Evolutionary conservation across 106 monocot genomes (phyloP).

Genomic region (Allium sativum): DNA sequence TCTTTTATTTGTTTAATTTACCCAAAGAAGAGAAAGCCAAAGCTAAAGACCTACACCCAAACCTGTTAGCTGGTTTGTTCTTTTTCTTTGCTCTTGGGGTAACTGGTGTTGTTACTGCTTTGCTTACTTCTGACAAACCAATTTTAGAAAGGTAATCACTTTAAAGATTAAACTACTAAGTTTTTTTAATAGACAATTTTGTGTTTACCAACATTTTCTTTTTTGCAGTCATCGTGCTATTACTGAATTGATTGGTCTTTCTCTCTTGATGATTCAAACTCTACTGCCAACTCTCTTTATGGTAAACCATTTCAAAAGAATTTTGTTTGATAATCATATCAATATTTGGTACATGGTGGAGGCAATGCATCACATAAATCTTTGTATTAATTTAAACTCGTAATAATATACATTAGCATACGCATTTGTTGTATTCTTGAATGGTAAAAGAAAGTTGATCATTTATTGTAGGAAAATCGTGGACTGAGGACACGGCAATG

Average conservation of each 20-base stretch:
- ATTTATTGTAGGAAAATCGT: constrained; percentile 55
- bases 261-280: constrained; percentile 64
- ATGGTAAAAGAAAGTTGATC: too few relatives aligned
- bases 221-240: constrained; percentile 42
- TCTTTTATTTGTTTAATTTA: too few relatives aligned
- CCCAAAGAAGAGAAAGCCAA: constrained; percentile 82
- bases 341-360: background rate
- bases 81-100: constrained; percentile 83
- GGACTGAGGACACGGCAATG: too few relatives aligned
- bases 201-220: background rate
- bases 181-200: too few relatives aligned
- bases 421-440: background rate
- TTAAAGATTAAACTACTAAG: too few relatives aligned
- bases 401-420: background rate
- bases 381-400: background rate
- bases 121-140: constrained; percentile 81
- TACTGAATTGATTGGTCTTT: constrained; percentile 54
- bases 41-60: constrained; percentile 87
- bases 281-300: constrained; percentile 63
- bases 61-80: constrained; percentile 87
- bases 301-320: constrained; percentile 26
- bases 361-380: background rate
- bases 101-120: constrained; percentile 61
- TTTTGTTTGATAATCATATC: background rate
- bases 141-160: constrained; percentile 69